Conservation (phyloP, 2,329 filamentous ascomycete genomes). For the Paecilomyces sp. region DNA sequence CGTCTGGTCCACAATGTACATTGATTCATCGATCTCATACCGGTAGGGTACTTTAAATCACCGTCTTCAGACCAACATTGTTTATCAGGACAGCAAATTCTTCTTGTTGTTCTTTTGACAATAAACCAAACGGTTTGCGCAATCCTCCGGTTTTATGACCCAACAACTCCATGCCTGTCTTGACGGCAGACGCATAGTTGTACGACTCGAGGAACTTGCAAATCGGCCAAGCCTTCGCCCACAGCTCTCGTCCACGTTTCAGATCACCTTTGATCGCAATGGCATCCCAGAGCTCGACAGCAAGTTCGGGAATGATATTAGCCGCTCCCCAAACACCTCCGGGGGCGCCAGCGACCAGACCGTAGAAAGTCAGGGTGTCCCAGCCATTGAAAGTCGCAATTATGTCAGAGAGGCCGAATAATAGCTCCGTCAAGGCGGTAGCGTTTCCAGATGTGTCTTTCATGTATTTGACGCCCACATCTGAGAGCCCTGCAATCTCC, state of each 20-base stretch:
- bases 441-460: constrained; percentile 49
- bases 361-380: constrained; percentile 50
- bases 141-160: constrained; percentile 42
- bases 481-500: constrained; percentile 38
- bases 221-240: constrained; percentile 44
- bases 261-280: constrained; percentile 39
- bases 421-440: constrained; percentile 43
- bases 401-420: constrained; percentile 35
- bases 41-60: constrained; percentile 6
- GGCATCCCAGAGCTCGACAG: constrained; percentile 42
- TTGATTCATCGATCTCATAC: no score
- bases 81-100: constrained; percentile 33
- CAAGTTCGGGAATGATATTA: constrained; percentile 45
- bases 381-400: constrained; percentile 48
- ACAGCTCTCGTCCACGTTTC: constrained; percentile 38
- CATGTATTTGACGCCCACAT: constrained; percentile 43
- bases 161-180: constrained; percentile 44
- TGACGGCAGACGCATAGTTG: constrained; percentile 42
- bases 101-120: constrained; percentile 21
- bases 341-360: constrained; percentile 43
- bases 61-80: constrained; percentile 31
- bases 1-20: no score
- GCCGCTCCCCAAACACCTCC: constrained; percentile 47
- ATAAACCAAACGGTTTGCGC: constrained; percentile 43
- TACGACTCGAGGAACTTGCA: constrained; percentile 46